phyloP scores from a whole-genome alignment of 129 eudicot genomes.

The sunflower (Helianthus annuus) region DNA sequence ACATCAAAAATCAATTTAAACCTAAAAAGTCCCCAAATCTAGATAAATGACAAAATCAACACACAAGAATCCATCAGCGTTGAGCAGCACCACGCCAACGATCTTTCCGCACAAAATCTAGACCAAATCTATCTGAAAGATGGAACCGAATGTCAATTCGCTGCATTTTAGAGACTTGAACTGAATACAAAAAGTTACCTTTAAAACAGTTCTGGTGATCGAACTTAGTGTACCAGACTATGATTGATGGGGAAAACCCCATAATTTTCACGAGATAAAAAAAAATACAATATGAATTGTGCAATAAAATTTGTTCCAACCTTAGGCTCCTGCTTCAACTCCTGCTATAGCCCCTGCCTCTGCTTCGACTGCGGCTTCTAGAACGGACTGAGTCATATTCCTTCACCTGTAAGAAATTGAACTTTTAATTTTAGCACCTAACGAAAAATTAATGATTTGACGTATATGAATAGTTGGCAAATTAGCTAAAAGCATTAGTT shows the following conservation, averaged over 20 bases:
- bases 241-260: constrained; percentile 75
- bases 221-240: constrained; percentile 95
- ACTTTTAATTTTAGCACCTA: neutral
- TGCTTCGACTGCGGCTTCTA: no score
- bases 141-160: constrained; percentile 21
- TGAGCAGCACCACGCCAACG: constrained; percentile 93
- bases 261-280: no score
- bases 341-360: no score
- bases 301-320: no score
- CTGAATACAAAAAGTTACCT: constrained; percentile 51
- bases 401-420: constrained; percentile 56
- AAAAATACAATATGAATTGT: no score
- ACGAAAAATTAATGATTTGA: neutral
- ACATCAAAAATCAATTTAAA: no score
- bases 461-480: neutral
- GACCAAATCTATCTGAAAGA: constrained; percentile 78
- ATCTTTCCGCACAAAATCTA: constrained; percentile 95
- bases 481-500: neutral
- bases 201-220: constrained; percentile 92
- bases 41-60: no score
- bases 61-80: constrained; percentile 99
- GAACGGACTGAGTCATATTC: constrained; percentile 69
- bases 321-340: no score
- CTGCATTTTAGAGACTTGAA: constrained; percentile 11
- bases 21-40: no score